Percentiles rank a stretch among this genome's conserved stretches.
Conservation (phyloP, 2,329 filamentous ascomycete genomes). For the Calonectria naviculata region DNA sequence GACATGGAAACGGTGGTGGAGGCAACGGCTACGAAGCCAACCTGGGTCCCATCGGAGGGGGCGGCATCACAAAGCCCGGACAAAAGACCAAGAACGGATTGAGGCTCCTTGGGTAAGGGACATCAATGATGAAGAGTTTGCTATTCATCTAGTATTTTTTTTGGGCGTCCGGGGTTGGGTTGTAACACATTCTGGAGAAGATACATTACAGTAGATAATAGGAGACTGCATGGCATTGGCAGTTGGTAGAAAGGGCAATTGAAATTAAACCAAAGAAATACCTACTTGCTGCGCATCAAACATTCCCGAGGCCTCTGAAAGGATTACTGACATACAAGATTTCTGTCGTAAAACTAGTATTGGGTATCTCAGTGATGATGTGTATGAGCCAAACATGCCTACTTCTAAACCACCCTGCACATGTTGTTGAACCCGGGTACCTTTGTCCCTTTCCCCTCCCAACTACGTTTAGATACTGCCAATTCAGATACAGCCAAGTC, state of each 20-base stretch:
- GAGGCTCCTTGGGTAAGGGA: constrained; percentile 64
- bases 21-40: constrained; percentile 59
- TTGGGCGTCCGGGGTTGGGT: constrained; percentile 28
- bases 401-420: constrained; percentile 22
- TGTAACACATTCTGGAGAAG: constrained; percentile 12
- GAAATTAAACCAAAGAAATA: background rate
- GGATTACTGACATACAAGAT: constrained; percentile 8
- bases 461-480: constrained; percentile 5
- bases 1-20: constrained; percentile 40
- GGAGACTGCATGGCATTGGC: background rate
- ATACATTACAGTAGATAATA: constrained; percentile 9
- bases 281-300: background rate
- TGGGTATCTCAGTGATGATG: constrained; percentile 35
- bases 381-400: constrained; percentile 15
- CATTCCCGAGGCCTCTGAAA: background rate
- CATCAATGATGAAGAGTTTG: background rate
- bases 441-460: background rate
- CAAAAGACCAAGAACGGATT: constrained; percentile 76
- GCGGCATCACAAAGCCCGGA: constrained; percentile 70
- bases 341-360: constrained; percentile 29
- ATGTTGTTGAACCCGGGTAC: constrained; percentile 2
- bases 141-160: constrained; percentile 24
- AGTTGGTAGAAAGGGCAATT: background rate
- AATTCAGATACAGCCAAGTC: background rate
- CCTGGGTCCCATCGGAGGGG: constrained; percentile 60